Conservation (phyloP, 2,329 filamentous ascomycete species). For the Fusarium tuaranense region DNA sequence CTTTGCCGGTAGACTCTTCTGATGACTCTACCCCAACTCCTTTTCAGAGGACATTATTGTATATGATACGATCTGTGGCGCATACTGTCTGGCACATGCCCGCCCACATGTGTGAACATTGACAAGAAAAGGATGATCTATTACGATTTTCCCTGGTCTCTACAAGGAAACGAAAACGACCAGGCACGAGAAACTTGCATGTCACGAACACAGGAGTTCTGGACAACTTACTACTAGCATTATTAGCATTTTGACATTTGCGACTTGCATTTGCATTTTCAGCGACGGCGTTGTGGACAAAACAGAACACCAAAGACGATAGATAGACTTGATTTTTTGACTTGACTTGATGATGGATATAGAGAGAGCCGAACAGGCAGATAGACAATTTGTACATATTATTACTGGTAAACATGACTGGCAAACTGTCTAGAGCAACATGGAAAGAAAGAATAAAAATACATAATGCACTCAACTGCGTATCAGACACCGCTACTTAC, state of each 20-base stretch:
- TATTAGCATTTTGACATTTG: slow-evolving; percentile 19
- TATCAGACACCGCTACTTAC: neutral
- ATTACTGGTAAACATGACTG: neutral
- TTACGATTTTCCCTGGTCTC: slow-evolving; percentile 2
- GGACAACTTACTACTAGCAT: neutral
- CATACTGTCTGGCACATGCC: slow-evolving; percentile 3
- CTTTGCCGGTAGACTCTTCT: slow-evolving; percentile 41
- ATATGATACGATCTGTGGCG: slow-evolving; percentile 15
- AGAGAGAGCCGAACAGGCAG: slow-evolving; percentile 19
- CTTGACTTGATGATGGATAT: neutral
- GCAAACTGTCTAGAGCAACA: neutral
- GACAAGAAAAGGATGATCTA: neutral
- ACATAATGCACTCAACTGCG: neutral
- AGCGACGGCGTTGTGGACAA: slow-evolving; percentile 32
- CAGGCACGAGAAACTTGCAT: slow-evolving; percentile 21
- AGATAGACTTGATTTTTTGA: slow-evolving; percentile 3
- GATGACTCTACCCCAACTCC: slow-evolving; percentile 8
- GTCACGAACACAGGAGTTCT: slow-evolving; percentile 22
- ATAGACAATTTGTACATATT: slow-evolving; percentile 5
- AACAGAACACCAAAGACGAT: slow-evolving; percentile 6
- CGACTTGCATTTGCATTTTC: slow-evolving; percentile 10
- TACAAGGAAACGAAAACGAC: neutral
- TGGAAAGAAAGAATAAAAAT: neutral
- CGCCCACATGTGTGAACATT: slow-evolving; percentile 4
- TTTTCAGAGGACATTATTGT: slow-evolving; percentile 7